Conservation (phyloP, 2,329 filamentous ascomycete genomes). For the Thelonectria olida region DNA sequence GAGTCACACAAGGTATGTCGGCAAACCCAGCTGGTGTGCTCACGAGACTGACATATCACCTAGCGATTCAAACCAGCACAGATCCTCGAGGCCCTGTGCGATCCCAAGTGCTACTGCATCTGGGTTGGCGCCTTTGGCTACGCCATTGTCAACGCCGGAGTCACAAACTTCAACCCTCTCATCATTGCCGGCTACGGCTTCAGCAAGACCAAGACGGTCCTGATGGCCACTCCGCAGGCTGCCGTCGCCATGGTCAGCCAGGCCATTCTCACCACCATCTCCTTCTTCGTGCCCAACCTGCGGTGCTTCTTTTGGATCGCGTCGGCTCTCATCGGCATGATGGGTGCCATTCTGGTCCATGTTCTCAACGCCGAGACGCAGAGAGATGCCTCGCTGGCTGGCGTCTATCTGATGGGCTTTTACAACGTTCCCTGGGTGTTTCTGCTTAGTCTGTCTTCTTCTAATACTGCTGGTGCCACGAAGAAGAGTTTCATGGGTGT, state of each 20-base stretch:
- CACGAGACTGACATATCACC: not conserved
- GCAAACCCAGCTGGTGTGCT: no score
- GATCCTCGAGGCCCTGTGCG: slow-evolving; percentile 31
- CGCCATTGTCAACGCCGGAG: slow-evolving; percentile 73
- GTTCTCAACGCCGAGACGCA: slow-evolving; percentile 25
- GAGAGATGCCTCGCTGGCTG: slow-evolving; percentile 39
- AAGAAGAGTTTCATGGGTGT: slow-evolving; percentile 44
- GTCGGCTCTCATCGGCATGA: slow-evolving; percentile 33
- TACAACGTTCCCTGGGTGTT: slow-evolving; percentile 41
- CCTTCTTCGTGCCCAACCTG: slow-evolving; percentile 40
- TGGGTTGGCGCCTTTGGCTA: slow-evolving; percentile 59
- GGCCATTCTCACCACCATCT: slow-evolving; percentile 32
- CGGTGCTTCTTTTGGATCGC: slow-evolving; percentile 44
- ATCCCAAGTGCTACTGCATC: slow-evolving; percentile 36
- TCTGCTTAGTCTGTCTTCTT: slow-evolving; percentile 41
- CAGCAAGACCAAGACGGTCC: slow-evolving; percentile 37
- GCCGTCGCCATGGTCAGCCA: slow-evolving; percentile 44
- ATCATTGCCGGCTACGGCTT: slow-evolving; percentile 65
- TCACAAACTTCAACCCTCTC: slow-evolving; percentile 69
- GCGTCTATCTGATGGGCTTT: slow-evolving; percentile 46
- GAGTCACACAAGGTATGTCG: slow-evolving; percentile 13
- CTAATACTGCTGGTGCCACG: slow-evolving; percentile 42
- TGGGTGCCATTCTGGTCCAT: slow-evolving; percentile 40
- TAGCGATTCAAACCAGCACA: slow-evolving; percentile 27
- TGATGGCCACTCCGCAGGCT: slow-evolving; percentile 45